Conservation (phyloP, 2,329 filamentous ascomycete genomes). For the Tolypocladium nubicola region DNA sequence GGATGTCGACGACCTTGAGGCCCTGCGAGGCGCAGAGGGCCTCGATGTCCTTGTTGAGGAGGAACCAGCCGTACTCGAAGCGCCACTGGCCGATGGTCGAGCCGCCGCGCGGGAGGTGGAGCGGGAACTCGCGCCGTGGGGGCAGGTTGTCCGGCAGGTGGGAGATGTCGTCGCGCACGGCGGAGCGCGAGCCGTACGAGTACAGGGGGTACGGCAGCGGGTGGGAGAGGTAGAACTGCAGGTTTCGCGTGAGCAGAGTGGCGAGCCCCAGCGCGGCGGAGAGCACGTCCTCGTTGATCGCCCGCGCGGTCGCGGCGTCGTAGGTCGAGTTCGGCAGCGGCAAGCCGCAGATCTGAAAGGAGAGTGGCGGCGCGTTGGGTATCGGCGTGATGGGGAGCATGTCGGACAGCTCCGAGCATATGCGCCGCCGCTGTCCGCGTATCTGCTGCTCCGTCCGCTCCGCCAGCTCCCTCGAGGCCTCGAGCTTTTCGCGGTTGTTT, state of each 20-base stretch:
- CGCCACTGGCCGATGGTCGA: conserved; percentile 67
- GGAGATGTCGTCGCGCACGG: conserved; percentile 66
- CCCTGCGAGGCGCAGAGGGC: conserved; percentile 53
- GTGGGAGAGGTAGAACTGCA: conserved; percentile 74
- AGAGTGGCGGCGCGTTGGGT: conserved; percentile 47
- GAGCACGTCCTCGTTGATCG: conserved; percentile 56
- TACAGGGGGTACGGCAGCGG: conserved; percentile 73
- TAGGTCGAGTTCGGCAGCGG: conserved; percentile 73
- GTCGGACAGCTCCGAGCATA: conserved; percentile 69
- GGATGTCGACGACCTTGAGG: conserved; percentile 74
- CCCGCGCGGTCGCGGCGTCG: conserved; percentile 34
- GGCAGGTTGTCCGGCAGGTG: conserved; percentile 34
- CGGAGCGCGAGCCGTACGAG: conserved; percentile 62
- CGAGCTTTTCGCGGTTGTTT: conserved; percentile 48
- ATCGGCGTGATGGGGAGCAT: conserved; percentile 73
- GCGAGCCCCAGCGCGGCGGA: conserved; percentile 76
- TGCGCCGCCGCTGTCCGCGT: conserved; percentile 77
- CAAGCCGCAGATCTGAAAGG: conserved; percentile 75
- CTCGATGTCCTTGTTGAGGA: conserved; percentile 95
- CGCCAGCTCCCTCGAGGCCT: conserved; percentile 43
- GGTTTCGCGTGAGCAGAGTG: conserved; percentile 59
- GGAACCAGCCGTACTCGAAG: conserved; percentile 91
- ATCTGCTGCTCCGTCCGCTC: conserved; percentile 52
- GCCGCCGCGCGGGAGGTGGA: conserved; percentile 55
- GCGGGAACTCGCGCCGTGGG: conserved; percentile 62